Percentiles rank a stretch among this genome's conserved stretches.
These are phyloP conservation scores for Crepidotus variabilis DNA, from an alignment of 768 basidiomycete genomes.

Conservation along the genomic window DNA sequence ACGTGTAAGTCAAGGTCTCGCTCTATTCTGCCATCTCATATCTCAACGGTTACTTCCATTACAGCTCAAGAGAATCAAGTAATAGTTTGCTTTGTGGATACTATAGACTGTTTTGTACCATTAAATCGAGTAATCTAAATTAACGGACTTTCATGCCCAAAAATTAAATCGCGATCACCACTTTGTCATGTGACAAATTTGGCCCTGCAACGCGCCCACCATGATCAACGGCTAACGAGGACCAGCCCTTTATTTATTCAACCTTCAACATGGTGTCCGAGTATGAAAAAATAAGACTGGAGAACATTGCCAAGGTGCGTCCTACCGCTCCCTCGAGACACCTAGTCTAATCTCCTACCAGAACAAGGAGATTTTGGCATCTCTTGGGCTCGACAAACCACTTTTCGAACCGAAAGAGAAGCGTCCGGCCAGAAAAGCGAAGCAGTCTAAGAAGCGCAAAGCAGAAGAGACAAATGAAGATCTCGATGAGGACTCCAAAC, in stretches of 20 bases:
- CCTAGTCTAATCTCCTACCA: slow-evolving; percentile 8
- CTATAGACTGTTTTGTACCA: too few species aligned
- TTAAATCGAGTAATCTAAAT: too few species aligned
- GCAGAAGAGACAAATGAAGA: slow-evolving; percentile 5
- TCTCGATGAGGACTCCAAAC: slow-evolving; percentile 5
- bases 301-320: slow-evolving; percentile 19
- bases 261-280: slow-evolving; percentile 21
- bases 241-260: neutral
- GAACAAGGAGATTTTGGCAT: slow-evolving; percentile 41
- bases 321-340: neutral
- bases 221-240: neutral
- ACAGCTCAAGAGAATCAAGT: slow-evolving; percentile 64
- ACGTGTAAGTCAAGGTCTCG: slow-evolving; percentile 48
- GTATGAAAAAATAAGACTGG: slow-evolving; percentile 21
- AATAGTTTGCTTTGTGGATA: slow-evolving; percentile 1
- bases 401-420: slow-evolving; percentile 45
- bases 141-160: too few species aligned
- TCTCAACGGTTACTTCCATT: slow-evolving; percentile 12
- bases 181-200: neutral
- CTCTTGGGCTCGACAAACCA: slow-evolving; percentile 44
- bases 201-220: neutral
- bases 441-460: slow-evolving; percentile 39
- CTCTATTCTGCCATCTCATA: neutral
- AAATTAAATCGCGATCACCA: slow-evolving; percentile 2
- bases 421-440: slow-evolving; percentile 22